These are phyloP conservation scores for Cystobasidium onofrii DNA, from an alignment of 768 basidiomycete genomes.

Conservation along the genomic window DNA sequence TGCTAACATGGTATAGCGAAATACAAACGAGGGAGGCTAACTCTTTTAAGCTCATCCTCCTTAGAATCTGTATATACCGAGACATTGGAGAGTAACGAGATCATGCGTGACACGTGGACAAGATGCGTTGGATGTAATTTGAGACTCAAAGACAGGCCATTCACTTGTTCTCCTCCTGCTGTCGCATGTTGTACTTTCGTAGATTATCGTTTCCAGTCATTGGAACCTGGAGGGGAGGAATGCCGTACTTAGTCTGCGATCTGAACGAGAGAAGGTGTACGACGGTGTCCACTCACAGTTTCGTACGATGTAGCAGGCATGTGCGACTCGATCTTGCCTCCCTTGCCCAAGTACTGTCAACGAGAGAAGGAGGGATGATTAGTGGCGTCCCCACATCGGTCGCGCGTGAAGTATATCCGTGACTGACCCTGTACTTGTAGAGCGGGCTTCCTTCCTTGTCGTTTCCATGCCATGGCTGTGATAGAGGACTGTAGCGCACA, in stretches of 20 bases:
- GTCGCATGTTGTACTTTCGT: neutral
- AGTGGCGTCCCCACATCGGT: neutral
- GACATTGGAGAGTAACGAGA: neutral
- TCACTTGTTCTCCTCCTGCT: conserved; percentile 2
- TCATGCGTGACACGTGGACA: neutral
- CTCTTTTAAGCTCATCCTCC: neutral
- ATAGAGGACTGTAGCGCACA: neutral
- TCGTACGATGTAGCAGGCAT: conserved; percentile 20
- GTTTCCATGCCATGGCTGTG: conserved; percentile 22
- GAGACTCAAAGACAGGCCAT: neutral
- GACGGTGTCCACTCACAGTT: neutral
- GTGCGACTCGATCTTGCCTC: conserved; percentile 23
- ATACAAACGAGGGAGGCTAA: neutral
- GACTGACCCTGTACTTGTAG: conserved; percentile 31
- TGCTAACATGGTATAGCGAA: neutral
- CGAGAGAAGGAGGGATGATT: neutral
- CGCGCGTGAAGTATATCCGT: neutral
- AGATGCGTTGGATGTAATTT: neutral
- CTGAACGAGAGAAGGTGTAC: neutral
- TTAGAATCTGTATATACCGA: neutral
- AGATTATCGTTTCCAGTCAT: conserved; percentile 17
- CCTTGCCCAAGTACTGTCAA: conserved; percentile 20
- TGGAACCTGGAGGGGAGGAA: conserved; percentile 11
- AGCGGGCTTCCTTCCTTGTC: conserved; percentile 20
- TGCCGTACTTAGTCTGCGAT: too few species aligned